Base-by-base conservation (phyloP, 1,284 basidiomycete genomes). In the Mycosarcoma mackinlayi region DNA sequence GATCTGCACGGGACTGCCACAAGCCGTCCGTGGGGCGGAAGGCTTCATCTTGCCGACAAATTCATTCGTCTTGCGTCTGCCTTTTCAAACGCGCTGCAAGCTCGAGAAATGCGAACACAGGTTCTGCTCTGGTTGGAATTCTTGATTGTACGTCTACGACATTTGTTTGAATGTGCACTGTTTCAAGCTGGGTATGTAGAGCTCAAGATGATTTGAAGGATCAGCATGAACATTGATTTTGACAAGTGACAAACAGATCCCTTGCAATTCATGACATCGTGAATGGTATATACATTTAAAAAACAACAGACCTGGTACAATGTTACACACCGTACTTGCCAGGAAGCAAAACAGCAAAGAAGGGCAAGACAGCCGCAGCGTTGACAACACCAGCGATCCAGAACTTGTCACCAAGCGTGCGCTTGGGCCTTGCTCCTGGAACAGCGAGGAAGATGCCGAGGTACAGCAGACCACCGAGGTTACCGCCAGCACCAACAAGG, bases 351-450 rank as follows among this genome's bases (percentile, higher is more conserved):
- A 75, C 53, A n/a, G 51, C 51, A 31, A 69, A 60, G 54, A 77
- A 77, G 11, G 69, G 72, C 18, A 75, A 42, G 8, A 79, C 61
- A 30, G 70, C 60, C 10, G 55, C 77, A 4, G 57, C 47, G 51
- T 79, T 79, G 62, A 79, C 66, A 19, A 72, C 62, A 49, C 77
- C 77, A 7, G 72, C 68, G 34, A 79, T 75, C 64, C 66, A 76
- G 72, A 79, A 79, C 63, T 78, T 77, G 25, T 58, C 76, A 7
- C 76, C 76, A 7, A 77, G 64, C 6, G 58, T 78, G 28, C 48
- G 60, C 6, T n/a, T 27, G 3, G 55, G 27, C 44, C 59, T 57
- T 3, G 57, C 50, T 23, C 77, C 77, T 1, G 76, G 73, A 6
- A 74, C 65, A 4, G 60, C 55, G 6, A 72, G 64, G 69, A 65